These are phyloP conservation scores for Ophiognomonia clavigignenti-juglandacearum DNA, from an alignment of 2,329 filamentous ascomycete species.

Conservation along the genomic window DNA sequence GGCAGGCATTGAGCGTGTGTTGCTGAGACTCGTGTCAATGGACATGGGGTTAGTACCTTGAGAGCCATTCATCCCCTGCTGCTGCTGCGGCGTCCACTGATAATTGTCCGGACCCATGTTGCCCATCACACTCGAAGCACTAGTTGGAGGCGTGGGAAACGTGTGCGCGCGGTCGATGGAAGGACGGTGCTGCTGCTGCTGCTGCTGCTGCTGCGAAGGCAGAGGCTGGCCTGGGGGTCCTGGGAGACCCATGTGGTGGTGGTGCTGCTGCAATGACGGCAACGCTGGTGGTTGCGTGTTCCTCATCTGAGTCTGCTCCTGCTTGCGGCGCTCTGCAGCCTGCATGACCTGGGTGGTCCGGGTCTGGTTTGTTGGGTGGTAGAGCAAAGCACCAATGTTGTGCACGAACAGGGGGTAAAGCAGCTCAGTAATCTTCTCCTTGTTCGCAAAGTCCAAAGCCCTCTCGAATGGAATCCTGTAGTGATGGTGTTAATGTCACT, in stretches of 20 bases:
- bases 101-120: constrained; percentile 73
- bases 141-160: constrained; percentile 90
- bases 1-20: constrained; percentile 78
- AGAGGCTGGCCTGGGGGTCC: constrained; percentile 47
- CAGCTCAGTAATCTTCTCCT: constrained; percentile 96
- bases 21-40: constrained; percentile 75
- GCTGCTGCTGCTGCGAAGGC: constrained; percentile 47
- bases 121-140: constrained; percentile 77
- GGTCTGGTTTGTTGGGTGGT: constrained; percentile 85
- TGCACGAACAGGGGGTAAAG: constrained; percentile 96
- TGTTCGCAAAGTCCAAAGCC: constrained; percentile 97
- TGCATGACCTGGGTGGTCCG: constrained; percentile 84
- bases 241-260: constrained; percentile 55
- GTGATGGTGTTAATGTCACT: not conserved
- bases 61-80: constrained; percentile 54
- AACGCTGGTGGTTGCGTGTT: constrained; percentile 50
- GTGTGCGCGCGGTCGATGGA: constrained; percentile 81
- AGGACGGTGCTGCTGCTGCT: constrained; percentile 52
- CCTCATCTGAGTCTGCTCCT: constrained; percentile 63
- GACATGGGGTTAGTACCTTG: constrained; percentile 68
- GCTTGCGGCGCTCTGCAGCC: constrained; percentile 71
- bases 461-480: constrained; percentile 93
- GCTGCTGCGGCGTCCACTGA: constrained; percentile 61
- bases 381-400: constrained; percentile 89
- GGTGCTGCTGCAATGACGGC: constrained; percentile 65